These are phyloP conservation scores for Colletotrichum falcatum DNA, from an alignment of 2,329 filamentous ascomycete species.

Conservation along the genomic window DNA sequence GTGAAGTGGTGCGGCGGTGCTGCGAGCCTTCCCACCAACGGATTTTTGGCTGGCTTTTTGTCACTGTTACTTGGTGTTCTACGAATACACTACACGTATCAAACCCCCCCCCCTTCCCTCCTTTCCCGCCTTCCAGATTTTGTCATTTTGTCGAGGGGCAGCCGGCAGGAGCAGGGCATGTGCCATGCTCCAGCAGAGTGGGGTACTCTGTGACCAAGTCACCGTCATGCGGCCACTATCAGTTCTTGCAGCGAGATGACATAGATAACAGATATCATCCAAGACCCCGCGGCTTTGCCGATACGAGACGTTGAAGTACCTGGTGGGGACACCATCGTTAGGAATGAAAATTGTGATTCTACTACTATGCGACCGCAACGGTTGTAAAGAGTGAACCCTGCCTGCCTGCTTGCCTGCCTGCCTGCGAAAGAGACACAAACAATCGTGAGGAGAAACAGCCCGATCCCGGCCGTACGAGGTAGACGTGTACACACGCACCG, in stretches of 20 bases:
- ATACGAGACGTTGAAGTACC: constrained; percentile 38
- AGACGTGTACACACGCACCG: neutral
- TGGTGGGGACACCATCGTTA: constrained; percentile 19
- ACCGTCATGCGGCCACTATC: constrained; percentile 15
- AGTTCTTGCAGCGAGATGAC: neutral
- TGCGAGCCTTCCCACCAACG: constrained; percentile 25
- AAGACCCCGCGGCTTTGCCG: constrained; percentile 7
- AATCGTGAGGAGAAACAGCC: neutral
- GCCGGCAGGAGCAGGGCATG: constrained; percentile 9
- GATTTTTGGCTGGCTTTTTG: constrained; percentile 4
- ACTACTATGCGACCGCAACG: constrained; percentile 17
- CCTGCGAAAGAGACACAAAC: constrained; percentile 8
- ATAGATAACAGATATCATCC: neutral
- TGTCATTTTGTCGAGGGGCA: constrained; percentile 23
- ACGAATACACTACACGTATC: no score
- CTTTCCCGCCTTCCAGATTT: constrained; percentile 30
- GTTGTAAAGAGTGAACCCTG: constrained; percentile 8
- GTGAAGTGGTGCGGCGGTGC: neutral
- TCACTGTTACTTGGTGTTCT: neutral
- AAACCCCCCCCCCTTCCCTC: neutral
- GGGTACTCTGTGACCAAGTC: constrained; percentile 19
- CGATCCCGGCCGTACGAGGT: neutral
- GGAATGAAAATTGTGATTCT: constrained; percentile 35
- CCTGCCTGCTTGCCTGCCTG: neutral
- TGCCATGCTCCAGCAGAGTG: constrained; percentile 29